Evolutionary conservation across 148 eudicot genomes (phyloP), one percentile per base, ranked within the genome.

Genomic region (Amaranthus hypochondriacus): DNA sequence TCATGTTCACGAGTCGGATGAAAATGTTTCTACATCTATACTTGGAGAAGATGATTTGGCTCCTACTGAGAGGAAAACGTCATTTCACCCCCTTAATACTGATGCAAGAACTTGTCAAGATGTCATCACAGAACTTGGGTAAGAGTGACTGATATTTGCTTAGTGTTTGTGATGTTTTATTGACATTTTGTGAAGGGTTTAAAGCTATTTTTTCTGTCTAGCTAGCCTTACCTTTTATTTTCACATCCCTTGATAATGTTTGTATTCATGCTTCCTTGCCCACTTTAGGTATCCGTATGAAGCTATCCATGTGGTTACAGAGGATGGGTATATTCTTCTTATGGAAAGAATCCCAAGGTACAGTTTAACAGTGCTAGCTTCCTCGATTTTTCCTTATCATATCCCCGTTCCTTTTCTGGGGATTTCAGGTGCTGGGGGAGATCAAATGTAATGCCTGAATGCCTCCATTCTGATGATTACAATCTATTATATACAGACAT

Each of bases 91-190:
- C 13, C 76, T 92, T 58, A 95, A 92, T 83, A 96, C 96, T n/a
- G 99, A 96, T 83, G 92, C 94, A 69, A 86, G 96, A 70, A 96
- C 99, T 66, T 96, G 99, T 85, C 84, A 80, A 81, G 99, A 96
- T 85, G 96, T 96, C 80, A 96, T 96, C 63, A 96, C 96, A 10
- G 97, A 96, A 83, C 87, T 92, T 72, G 99, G 99, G 99, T 92
- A 84, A 81, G 88, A 47, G 2, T 15, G 70, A 18, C 42, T 73
- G 39, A 51, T 62, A 28, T 79, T 44, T 44, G 54, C 77, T 62
- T 18, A 75, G 13, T 4, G 13, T 58, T 48, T 74, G 13, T 13
- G 42, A 70, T 54, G n/a, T 69, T 18, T 13, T 63, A 1, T 56
- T 28, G 18, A 44, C 39, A 53, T 15, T 49, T 13, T 50, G 68